Conservation (phyloP, 768 basidiomycete genomes). For the Boletus pseudopeckii region DNA sequence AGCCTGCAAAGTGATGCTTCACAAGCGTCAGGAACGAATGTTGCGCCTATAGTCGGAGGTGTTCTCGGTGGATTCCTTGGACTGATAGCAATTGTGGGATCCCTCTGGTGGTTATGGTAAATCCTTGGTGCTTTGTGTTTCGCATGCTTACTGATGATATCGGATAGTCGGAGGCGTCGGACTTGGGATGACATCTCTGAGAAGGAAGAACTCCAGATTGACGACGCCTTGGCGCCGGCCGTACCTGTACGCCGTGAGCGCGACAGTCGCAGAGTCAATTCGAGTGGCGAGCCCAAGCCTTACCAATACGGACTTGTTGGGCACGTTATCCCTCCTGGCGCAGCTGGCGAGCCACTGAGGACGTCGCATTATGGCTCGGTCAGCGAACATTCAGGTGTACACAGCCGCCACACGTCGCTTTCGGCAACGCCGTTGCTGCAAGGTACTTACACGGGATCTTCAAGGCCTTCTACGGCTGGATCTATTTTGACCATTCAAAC, state of each 20-base stretch:
- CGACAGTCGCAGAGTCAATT: conserved; percentile 28
- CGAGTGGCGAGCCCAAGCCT: conserved; percentile 44
- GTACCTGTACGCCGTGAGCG: conserved; percentile 19
- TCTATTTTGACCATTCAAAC: conserved; percentile 37
- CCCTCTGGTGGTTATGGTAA: conserved; percentile 54
- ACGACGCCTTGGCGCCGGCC: conserved; percentile 18
- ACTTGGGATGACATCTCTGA: conserved; percentile 54
- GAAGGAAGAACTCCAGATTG: conserved; percentile 33
- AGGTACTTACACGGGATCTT: conserved; percentile 9
- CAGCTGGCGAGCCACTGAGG: conserved; percentile 30
- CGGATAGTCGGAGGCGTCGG: conserved; percentile 40
- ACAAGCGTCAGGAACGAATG: conserved; percentile 24
- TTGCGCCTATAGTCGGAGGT: conserved; percentile 52
- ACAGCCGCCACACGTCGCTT: conserved; percentile 25
- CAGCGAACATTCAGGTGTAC: conserved; percentile 19
- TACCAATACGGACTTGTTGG: conserved; percentile 66
- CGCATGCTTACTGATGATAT: conserved; percentile 9
- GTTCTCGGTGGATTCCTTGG: conserved; percentile 54
- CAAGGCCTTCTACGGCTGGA: conserved; percentile 44
- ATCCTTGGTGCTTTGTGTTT: conserved; percentile 4
- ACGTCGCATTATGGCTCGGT: conserved; percentile 31
- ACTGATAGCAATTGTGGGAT: conserved; percentile 40
- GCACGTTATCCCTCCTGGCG: conserved; percentile 31
- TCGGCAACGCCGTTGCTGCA: conserved; percentile 27
- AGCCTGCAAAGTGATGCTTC: conserved; percentile 13